phyloP scores from a whole-genome alignment of 2,329 filamentous ascomycete species.

The Aspergillus persii region DNA sequence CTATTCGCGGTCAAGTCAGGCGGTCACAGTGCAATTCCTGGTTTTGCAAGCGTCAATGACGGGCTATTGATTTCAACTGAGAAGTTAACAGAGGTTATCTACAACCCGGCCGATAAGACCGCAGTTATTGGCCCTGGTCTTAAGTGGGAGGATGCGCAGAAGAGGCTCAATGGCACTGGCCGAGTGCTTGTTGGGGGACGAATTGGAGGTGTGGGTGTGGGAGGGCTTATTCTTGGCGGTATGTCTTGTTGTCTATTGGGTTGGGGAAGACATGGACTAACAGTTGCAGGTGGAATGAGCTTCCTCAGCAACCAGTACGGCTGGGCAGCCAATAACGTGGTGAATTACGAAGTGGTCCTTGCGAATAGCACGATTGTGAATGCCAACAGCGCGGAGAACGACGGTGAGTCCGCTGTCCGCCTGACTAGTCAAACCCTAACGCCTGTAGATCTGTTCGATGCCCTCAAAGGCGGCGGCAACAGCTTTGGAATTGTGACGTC shows the following conservation, averaged over 20 bases:
- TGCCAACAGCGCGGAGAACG: constrained; percentile 37
- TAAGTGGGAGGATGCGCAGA: constrained; percentile 35
- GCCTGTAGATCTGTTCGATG: constrained; percentile 38
- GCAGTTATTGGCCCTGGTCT: constrained; percentile 40
- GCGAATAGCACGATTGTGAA: constrained; percentile 47
- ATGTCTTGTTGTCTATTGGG: constrained; percentile 7
- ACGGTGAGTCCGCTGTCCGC: constrained; percentile 10
- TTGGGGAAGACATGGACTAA: constrained; percentile 6
- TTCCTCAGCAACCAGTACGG: constrained; percentile 54
- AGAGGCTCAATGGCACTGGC: constrained; percentile 26
- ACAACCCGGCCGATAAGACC: constrained; percentile 36
- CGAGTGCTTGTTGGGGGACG: constrained; percentile 45
- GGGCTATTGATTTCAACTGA: constrained; percentile 47
- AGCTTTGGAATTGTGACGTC: constrained; percentile 47
- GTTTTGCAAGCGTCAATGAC: constrained; percentile 46
- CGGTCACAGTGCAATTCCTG: constrained; percentile 48
- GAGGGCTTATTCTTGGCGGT: constrained; percentile 48
- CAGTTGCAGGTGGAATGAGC: constrained; percentile 36
- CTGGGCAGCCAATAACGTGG: constrained; percentile 48
- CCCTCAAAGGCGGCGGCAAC: constrained; percentile 44
- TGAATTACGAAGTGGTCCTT: constrained; percentile 49
- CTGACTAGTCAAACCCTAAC: background rate
- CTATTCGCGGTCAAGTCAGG: constrained; percentile 57
- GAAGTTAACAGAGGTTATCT: constrained; percentile 39
- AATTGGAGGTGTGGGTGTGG: constrained; percentile 49